Conservation (phyloP, 148 eudicot species). For the Rhododendron vialii region DNA sequence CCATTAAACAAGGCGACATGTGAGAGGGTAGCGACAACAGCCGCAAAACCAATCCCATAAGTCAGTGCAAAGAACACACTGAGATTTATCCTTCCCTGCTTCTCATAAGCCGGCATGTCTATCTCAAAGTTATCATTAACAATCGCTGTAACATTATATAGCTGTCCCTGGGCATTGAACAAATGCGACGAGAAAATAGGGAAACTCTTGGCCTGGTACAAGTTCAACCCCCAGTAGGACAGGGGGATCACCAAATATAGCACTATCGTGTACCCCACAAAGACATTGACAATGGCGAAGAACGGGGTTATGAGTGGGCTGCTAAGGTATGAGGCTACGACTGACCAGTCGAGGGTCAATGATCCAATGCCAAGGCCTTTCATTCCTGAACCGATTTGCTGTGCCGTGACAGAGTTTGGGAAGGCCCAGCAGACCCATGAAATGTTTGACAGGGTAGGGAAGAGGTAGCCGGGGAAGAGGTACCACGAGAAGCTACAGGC, state of each 20-base stretch:
- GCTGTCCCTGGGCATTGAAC: conserved; percentile 29
- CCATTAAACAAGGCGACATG: conserved; percentile 57
- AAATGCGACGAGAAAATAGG: conserved; percentile 39
- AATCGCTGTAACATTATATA: conserved; percentile 33
- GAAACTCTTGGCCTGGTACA: conserved; percentile 36
- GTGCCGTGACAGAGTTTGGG: conserved; percentile 41
- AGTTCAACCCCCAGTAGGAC: conserved; percentile 47
- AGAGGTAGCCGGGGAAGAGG: conserved; percentile 43
- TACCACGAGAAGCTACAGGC: conserved; percentile 46
- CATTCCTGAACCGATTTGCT: conserved; percentile 56
- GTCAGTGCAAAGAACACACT: conserved; percentile 46
- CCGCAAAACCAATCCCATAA: conserved; percentile 58
- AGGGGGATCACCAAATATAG: conserved; percentile 39
- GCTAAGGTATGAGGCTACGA: conserved; percentile 27
- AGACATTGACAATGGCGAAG: conserved; percentile 43
- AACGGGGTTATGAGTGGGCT: conserved; percentile 53
- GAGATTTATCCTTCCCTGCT: conserved; percentile 37
- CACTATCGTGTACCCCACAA: conserved; percentile 31
- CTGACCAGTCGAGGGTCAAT: conserved; percentile 52
- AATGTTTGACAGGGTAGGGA: conserved; percentile 32
- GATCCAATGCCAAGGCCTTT: conserved; percentile 50
- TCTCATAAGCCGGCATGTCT: conserved; percentile 21
- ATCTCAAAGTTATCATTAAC: conserved; percentile 46
- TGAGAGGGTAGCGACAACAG: conserved; percentile 37
- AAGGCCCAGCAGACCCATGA: conserved; percentile 52